Evolutionary conservation across 2,329 filamentous ascomycete genomes (phyloP), one percentile per base, ranked within the genome.

Genomic region (Aureobasidium sp.): DNA sequence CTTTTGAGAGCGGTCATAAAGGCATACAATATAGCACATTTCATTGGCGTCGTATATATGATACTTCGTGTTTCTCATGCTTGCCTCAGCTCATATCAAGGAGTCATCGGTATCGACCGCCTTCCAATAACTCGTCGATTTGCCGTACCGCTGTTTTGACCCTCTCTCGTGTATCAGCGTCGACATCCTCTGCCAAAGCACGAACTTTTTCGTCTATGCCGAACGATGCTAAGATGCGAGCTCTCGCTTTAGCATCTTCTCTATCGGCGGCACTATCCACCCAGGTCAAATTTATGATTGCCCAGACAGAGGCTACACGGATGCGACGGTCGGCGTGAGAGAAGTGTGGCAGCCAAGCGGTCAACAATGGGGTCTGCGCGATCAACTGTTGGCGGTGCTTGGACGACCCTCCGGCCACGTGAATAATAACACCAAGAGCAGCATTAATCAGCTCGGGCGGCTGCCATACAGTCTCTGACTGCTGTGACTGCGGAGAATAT

Each of bases 201-300:
- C 68, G 66, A 14, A 74, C 70, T 17, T 67, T 70, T 29, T 66
- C 64, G 62, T 73, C 72, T 44, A 65, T 83, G 75, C 70, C 84
- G 76, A 70, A 91, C 59, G 87, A 77, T 71, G 85, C 83, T 48
- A 99, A 79, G 70, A 89, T 86, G 14, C 77, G 72, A 0, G 87
- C 87, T 58, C 94, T 82, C 68, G 87, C 82, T 34, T 82, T 79
- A 65, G 88, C 90, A 11, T 83, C 84, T 25, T 80, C 77, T 22
- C 80, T 77, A 67, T 96, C 91, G 34, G 75, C 80, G 7, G 83
- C 80, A 68, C 93, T 87, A 65, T 97, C 92, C 65, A 87, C 82
- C 80, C 88, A 95, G 0, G 90, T 89, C 47, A 99, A 81, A 71
- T 97, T 97, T 71, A 87, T 89, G 48, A 95, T 82, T 47, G 96